Conservation (phyloP, 169 alveolate genomes). For the Plasmodium coatneyi region DNA sequence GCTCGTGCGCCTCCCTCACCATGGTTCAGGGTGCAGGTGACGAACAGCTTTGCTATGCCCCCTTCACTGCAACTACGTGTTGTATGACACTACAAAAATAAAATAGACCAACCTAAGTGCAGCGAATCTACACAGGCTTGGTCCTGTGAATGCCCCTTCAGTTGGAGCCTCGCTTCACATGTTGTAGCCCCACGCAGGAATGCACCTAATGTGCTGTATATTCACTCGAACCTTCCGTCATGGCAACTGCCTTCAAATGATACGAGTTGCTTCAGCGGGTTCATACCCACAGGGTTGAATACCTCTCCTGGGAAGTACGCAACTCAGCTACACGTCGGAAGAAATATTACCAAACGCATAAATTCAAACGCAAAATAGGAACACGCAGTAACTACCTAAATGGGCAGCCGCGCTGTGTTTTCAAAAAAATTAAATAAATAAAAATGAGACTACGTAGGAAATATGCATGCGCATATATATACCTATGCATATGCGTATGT, state of each 20-base stretch:
- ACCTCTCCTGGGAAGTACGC: background rate
- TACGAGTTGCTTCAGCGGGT: background rate
- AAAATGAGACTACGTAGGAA: background rate
- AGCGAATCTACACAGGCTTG: background rate
- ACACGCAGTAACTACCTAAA: background rate
- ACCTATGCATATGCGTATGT: background rate
- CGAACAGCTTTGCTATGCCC: background rate
- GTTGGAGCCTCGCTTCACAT: background rate
- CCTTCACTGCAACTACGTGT: background rate
- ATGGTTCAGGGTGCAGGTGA: background rate
- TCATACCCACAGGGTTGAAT: background rate
- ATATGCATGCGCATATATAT: background rate
- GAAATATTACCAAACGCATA: background rate
- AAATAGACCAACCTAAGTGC: background rate
- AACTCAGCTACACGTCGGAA: background rate
- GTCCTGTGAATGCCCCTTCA: background rate
- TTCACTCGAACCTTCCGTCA: background rate
- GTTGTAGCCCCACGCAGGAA: background rate
- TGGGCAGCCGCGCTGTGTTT: background rate
- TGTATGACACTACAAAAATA: background rate
- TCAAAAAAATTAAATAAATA: background rate
- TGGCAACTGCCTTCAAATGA: background rate
- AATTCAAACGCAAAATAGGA: background rate
- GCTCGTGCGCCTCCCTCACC: constrained; percentile 75
- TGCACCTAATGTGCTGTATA: background rate